These are phyloP conservation scores for Zasmidium citrigriseum DNA, from an alignment of 2,329 filamentous ascomycete species.

Conservation along the genomic window DNA sequence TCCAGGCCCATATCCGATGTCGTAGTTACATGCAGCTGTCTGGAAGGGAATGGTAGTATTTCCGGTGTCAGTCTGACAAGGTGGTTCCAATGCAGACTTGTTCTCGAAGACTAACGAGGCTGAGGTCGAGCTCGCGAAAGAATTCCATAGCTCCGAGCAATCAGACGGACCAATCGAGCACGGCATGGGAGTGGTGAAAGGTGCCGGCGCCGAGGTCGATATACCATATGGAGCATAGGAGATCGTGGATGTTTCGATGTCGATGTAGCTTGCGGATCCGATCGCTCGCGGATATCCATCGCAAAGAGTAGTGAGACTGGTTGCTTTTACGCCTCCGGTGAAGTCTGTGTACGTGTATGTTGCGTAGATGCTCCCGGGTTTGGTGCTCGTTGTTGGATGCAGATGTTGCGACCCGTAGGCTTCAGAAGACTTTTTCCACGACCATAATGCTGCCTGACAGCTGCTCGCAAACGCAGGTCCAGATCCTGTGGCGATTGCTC, in stretches of 20 bases:
- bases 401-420: not conserved
- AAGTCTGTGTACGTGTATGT: not conserved
- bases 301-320: constrained; percentile 21
- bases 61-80: constrained; percentile 10
- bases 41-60: constrained; percentile 11
- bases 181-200: constrained; percentile 17
- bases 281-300: constrained; percentile 26
- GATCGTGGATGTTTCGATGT: not conserved
- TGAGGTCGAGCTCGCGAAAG: constrained; percentile 2
- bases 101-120: constrained; percentile 7
- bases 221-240: constrained; percentile 9
- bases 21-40: constrained; percentile 1
- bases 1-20: not conserved
- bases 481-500: not conserved
- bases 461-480: constrained; percentile 12
- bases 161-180: constrained; percentile 17
- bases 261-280: constrained; percentile 9
- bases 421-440: constrained; percentile 9
- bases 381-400: constrained; percentile 1
- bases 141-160: constrained; percentile 10
- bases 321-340: not conserved
- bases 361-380: not conserved
- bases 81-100: constrained; percentile 7
- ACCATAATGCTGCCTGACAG: constrained; percentile 12
- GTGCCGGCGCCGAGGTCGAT: constrained; percentile 4